Conservation (phyloP, 441 rosid genomes). For the Euphorbia celastroides region DNA sequence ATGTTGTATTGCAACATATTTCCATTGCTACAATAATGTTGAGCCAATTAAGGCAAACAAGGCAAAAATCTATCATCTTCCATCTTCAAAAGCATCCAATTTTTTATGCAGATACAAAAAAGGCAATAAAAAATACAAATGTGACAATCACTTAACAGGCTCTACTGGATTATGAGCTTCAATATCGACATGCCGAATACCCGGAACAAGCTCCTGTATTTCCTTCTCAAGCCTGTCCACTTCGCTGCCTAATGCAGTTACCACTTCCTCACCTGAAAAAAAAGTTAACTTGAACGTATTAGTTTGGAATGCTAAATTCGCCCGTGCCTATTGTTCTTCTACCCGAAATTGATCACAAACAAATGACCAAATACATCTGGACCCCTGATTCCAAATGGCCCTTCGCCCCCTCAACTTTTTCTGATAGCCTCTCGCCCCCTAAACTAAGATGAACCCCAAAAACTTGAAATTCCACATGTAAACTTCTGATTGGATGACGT, state of each 20-base stretch:
- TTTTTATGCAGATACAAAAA: background rate
- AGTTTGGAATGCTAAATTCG: background rate
- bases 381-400: no score
- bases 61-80: background rate
- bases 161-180: constrained; percentile 92
- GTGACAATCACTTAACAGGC: constrained; percentile 24
- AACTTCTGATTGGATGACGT: no score
- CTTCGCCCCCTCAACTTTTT: no score
- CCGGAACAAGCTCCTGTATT: constrained; percentile 94
- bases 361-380: no score
- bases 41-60: background rate
- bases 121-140: background rate
- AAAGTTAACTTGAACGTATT: background rate
- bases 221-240: constrained; percentile 91
- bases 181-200: constrained; percentile 91
- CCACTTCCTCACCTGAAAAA: constrained; percentile 90
- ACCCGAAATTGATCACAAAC: no score
- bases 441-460: no score
- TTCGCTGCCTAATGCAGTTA: constrained; percentile 92
- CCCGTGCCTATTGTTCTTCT: no score
- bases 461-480: no score
- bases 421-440: no score
- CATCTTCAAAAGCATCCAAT: background rate
- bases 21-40: background rate
- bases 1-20: background rate